phyloP scores from a whole-genome alignment of 2,329 filamentous ascomycete species.

The Colletotrichum musicola region DNA sequence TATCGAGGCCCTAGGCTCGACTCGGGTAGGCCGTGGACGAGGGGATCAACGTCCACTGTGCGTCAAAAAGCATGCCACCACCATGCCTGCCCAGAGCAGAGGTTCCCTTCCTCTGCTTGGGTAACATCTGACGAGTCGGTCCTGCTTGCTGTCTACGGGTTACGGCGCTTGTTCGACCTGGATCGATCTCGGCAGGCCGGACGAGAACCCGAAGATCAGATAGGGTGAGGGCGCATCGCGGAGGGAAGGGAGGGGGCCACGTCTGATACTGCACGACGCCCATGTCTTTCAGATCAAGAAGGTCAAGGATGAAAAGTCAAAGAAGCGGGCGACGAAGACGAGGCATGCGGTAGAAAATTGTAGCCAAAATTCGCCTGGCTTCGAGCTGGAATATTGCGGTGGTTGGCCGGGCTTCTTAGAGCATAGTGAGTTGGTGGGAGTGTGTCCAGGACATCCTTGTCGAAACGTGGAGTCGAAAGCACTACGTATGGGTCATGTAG shows the following conservation, averaged over 20 bases:
- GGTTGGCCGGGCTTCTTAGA: neutral
- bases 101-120: conserved; percentile 13
- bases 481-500: conserved; percentile 11
- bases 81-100: conserved; percentile 20
- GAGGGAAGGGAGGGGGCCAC: neutral
- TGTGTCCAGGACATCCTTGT: conserved; percentile 34
- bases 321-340: conserved; percentile 7
- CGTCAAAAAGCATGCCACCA: neutral
- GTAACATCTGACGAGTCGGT: conserved; percentile 7
- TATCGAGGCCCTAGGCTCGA: conserved; percentile 6
- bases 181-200: conserved; percentile 20
- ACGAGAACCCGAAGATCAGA: conserved; percentile 6
- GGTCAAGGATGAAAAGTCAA: neutral
- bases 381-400: neutral
- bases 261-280: too few species aligned
- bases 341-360: conserved; percentile 5
- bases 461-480: conserved; percentile 31
- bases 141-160: conserved; percentile 14
- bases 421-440: neutral
- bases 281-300: neutral
- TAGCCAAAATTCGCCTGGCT: conserved; percentile 6
- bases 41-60: conserved; percentile 8
- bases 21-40: neutral
- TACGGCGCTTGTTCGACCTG: conserved; percentile 10
- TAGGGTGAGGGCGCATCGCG: conserved; percentile 16